Evolutionary conservation across 495 filamentous ascomycete genomes (phyloP).

Genomic region (Tuber aestivum): DNA sequence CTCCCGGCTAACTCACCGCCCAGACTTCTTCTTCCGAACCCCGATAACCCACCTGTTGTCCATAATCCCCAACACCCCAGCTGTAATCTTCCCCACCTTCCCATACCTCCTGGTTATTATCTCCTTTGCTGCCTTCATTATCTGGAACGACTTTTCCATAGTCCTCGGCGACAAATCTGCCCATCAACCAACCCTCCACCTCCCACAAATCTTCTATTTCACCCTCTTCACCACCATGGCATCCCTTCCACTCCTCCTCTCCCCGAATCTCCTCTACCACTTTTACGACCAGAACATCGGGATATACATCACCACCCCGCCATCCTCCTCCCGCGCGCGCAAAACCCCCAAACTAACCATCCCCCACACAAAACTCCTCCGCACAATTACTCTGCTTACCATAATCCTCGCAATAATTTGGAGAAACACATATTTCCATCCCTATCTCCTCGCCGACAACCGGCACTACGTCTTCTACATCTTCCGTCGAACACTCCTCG

Average conservation of each 20-base stretch:
- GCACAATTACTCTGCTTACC: constrained; percentile 43
- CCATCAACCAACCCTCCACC: constrained; percentile 78
- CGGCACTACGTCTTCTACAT: constrained; percentile 95
- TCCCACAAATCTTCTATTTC: constrained; percentile 91
- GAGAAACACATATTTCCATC: constrained; percentile 89
- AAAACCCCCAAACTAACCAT: constrained; percentile 5
- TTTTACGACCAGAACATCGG: constrained; percentile 46
- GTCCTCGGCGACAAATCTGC: constrained; percentile 96
- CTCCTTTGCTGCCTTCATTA: constrained; percentile 67
- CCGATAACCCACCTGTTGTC: constrained; percentile 56
- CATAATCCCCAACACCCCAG: constrained; percentile 50
- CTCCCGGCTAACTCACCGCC: constrained; percentile 35
- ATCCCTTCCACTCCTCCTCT: constrained; percentile 68
- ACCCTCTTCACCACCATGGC: constrained; percentile 86
- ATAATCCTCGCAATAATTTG: constrained; percentile 57
- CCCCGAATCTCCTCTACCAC: constrained; percentile 45
- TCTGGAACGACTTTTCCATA: constrained; percentile 76
- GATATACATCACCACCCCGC: constrained; percentile 20
- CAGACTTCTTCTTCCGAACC: constrained; percentile 54
- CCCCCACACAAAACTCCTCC: constrained; percentile 13
- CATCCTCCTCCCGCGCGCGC: constrained; percentile 15
- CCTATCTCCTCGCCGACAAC: constrained; percentile 94
- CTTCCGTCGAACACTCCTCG: constrained; percentile 73
- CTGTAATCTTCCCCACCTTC: constrained; percentile 51
- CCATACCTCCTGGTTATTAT: constrained; percentile 64